phyloP scores from a whole-genome alignment of 495 filamentous ascomycete species.

The Penicillium egyptiacum region DNA sequence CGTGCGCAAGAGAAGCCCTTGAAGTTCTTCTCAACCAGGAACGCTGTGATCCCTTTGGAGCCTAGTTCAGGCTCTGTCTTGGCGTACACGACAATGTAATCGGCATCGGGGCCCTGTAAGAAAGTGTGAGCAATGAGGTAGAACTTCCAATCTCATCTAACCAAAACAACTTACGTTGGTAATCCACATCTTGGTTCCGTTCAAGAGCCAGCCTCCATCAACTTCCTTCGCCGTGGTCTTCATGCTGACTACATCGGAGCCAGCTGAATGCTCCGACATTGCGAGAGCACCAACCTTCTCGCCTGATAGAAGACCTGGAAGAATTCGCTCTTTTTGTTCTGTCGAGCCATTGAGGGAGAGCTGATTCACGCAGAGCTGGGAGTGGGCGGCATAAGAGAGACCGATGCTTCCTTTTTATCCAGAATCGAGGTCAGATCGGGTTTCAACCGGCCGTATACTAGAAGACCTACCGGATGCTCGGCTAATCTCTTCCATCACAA shows the following conservation, averaged over 20 bases:
- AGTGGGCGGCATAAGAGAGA: constrained; percentile 92
- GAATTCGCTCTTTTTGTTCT: constrained; percentile 74
- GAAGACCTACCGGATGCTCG: constrained; percentile 56
- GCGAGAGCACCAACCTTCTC: constrained; percentile 85
- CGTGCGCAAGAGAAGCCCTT: constrained; percentile 81
- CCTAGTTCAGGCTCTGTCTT: constrained; percentile 82
- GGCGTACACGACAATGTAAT: constrained; percentile 88
- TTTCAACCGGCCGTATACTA: neutral
- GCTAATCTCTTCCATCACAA: constrained; percentile 90
- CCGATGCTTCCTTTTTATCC: constrained; percentile 70
- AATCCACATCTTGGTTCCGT: constrained; percentile 99
- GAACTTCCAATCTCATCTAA: neutral
- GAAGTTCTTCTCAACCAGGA: constrained; percentile 74
- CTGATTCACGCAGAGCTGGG: constrained; percentile 96
- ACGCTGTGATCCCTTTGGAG: constrained; percentile 93
- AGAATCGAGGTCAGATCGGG: neutral
- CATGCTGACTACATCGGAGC: constrained; percentile 95
- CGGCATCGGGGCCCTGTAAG: constrained; percentile 78
- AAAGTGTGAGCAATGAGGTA: neutral
- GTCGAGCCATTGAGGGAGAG: constrained; percentile 82
- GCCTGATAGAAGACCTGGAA: constrained; percentile 81
- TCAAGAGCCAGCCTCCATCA: constrained; percentile 83
- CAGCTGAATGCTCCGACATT: constrained; percentile 91
- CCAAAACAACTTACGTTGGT: constrained; percentile 66
- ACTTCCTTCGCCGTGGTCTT: constrained; percentile 75